These are phyloP conservation scores for Oryza nivara DNA, from an alignment of 176 grass and related monocot genomes.

Conservation along the genomic window DNA sequence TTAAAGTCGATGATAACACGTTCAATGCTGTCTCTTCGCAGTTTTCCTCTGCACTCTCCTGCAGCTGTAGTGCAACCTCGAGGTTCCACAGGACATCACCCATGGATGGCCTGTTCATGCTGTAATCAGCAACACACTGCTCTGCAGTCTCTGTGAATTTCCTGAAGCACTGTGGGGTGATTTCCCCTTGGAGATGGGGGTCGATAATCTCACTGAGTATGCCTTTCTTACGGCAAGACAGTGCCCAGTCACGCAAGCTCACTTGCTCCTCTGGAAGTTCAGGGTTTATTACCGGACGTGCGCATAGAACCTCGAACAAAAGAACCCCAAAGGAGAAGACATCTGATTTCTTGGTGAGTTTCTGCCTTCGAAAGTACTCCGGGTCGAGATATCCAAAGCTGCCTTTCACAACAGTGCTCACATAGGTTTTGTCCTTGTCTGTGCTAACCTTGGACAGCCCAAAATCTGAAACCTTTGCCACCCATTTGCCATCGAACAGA, in stretches of 20 bases:
- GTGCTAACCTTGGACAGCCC: neutral
- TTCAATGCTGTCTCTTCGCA: too few species aligned
- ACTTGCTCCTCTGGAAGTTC: constrained; percentile 22
- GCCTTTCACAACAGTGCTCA: neutral
- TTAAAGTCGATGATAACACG: too few species aligned
- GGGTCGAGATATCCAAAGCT: neutral
- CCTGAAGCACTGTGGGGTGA: constrained; percentile 17
- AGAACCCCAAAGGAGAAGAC: constrained; percentile 43
- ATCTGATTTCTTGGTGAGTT: constrained; percentile 43
- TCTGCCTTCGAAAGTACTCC: neutral
- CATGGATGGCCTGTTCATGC: constrained; percentile 31
- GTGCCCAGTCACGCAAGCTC: constrained; percentile 35
- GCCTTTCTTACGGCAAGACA: constrained; percentile 25
- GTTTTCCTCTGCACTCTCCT: neutral
- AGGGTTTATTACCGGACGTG: constrained; percentile 23
- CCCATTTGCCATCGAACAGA: neutral
- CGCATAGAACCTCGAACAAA: constrained; percentile 37
- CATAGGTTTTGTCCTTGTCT: neutral
- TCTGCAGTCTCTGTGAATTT: constrained; percentile 28
- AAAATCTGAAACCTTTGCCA: neutral
- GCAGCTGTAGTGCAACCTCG: constrained; percentile 32
- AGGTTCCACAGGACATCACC: constrained; percentile 39
- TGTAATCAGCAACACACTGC: constrained; percentile 35
- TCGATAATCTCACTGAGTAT: constrained; percentile 26
- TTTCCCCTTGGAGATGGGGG: constrained; percentile 13